Conservation (phyloP, 306 rosid species). For the Styphnolobium japonicum region DNA sequence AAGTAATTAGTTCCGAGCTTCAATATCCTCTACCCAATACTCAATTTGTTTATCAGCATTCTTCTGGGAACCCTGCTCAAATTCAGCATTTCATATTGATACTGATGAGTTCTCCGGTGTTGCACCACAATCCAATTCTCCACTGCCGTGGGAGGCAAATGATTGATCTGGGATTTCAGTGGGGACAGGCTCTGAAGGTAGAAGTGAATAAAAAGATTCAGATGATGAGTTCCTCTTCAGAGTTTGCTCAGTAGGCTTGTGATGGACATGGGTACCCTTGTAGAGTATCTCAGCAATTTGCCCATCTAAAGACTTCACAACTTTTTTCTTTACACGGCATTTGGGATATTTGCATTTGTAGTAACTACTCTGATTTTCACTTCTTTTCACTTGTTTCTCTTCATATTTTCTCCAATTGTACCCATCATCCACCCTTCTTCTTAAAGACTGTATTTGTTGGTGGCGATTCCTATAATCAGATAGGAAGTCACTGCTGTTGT, state of each 20-base stretch:
- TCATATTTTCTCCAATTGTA: constrained; percentile 80
- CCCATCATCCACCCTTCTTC: constrained; percentile 60
- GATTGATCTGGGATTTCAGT: constrained; percentile 47
- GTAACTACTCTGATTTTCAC: constrained; percentile 67
- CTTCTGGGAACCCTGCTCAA: not conserved
- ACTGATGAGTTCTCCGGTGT: constrained; percentile 51
- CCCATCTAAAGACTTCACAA: constrained; percentile 64
- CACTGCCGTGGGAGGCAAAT: constrained; percentile 31
- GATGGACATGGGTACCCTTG: constrained; percentile 76
- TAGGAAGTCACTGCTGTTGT: constrained; percentile 3
- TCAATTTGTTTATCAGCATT: not conserved
- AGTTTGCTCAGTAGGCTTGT: constrained; percentile 39
- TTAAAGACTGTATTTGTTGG: constrained; percentile 33
- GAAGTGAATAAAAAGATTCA: constrained; percentile 41
- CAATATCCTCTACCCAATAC: not conserved
- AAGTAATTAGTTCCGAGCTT: not conserved
- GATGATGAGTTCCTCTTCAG: constrained; percentile 49
- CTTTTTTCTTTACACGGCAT: constrained; percentile 67
- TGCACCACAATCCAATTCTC: constrained; percentile 46
- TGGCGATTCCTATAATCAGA: constrained; percentile 12
- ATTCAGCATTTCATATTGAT: constrained; percentile 49
- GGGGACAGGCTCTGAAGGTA: constrained; percentile 23
- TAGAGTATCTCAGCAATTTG: constrained; percentile 57
- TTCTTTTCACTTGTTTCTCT: constrained; percentile 62
- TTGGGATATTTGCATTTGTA: constrained; percentile 68